Evolutionary conservation across 805 yeast species (phyloP), one percentile per base, ranked within the genome.

Genomic region (Yamadazyma laniorum): DNA sequence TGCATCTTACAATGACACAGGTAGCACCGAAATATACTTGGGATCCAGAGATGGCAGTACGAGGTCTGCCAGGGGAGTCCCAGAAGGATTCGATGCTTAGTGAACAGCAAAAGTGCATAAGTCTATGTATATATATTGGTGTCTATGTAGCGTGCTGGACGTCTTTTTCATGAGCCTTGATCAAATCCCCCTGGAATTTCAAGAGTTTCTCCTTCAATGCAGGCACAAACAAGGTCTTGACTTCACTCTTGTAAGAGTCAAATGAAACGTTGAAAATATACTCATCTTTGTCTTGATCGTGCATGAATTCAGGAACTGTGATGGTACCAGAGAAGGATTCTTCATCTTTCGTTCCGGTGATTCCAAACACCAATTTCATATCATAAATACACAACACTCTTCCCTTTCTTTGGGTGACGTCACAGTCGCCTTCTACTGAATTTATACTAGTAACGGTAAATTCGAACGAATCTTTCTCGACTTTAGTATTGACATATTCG

Each of bases 391-490:
- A 84, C 51, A 79, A 75, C 18, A 82, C 86, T 59, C 80, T 82
- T 6, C 91, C 91, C 60, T 85, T 85, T 65, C 95, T 75, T 59
- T 85, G 91, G 16, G 87, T 80, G 11, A 85, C 90, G 51, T 85
- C 85, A 50, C 93, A 83, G 57, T 85, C 93, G 16, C 95, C 95
- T 5, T 67, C 53, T 13, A 68, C 57, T 5, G 74, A 56, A 18
- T 58, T 63, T 3, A 82, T 63, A 2, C 68, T 52, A 14, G 61
- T 61, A 30, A 80, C 51, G 6, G 58, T 40, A 29, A 61, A 48
- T 16, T 35, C 48, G 35, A 48, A 45, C 6, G 27, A 44, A 14
- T 60, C 67, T 25, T 55, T 43, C 37, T 60, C 61, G 27, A 48
- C 47, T 13, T 46, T 19, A 14, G 63, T 57, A 41, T 58, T 47